These are phyloP conservation scores for Zygosaccharomyces sapae DNA, from an alignment of 1,139 yeast genomes.

Conservation along the genomic window DNA sequence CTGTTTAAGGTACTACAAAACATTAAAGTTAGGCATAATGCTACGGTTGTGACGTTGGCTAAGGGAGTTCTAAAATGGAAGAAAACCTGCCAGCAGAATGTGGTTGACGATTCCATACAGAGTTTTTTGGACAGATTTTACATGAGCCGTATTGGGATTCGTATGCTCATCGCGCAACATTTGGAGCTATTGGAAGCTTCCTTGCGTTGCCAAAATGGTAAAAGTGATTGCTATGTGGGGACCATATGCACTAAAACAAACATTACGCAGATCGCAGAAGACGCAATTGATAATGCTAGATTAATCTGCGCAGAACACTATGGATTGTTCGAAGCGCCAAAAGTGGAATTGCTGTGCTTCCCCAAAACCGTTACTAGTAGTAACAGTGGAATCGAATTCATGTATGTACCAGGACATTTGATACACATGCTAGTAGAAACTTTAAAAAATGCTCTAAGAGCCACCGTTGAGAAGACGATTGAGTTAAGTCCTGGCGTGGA, in stretches of 20 bases:
- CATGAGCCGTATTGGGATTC: constrained; percentile 81
- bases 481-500: constrained; percentile 48
- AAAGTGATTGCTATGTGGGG: constrained; percentile 59
- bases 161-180: constrained; percentile 88
- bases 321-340: constrained; percentile 77
- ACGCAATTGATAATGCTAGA: constrained; percentile 82
- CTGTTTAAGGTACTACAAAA: constrained; percentile 64
- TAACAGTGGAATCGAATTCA: constrained; percentile 52
- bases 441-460: constrained; percentile 75
- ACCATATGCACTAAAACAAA: constrained; percentile 79
- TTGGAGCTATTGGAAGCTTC: constrained; percentile 44
- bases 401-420: constrained; percentile 88
- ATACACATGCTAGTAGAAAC: constrained; percentile 87
- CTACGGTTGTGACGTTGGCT: constrained; percentile 89
- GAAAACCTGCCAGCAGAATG: constrained; percentile 43
- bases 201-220: constrained; percentile 40
- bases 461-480: constrained; percentile 67
- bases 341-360: constrained; percentile 63
- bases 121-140: constrained; percentile 77
- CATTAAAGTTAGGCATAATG: constrained; percentile 83
- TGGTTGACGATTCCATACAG: constrained; percentile 64
- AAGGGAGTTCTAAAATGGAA: constrained; percentile 94
- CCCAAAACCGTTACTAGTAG: constrained; percentile 6
- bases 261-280: constrained; percentile 73
- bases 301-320: constrained; percentile 86